Evolutionary conservation across 2,329 filamentous ascomycete genomes (phyloP), one percentile per base, ranked within the genome.

Genomic region (Aphanoascus verrucosus): DNA sequence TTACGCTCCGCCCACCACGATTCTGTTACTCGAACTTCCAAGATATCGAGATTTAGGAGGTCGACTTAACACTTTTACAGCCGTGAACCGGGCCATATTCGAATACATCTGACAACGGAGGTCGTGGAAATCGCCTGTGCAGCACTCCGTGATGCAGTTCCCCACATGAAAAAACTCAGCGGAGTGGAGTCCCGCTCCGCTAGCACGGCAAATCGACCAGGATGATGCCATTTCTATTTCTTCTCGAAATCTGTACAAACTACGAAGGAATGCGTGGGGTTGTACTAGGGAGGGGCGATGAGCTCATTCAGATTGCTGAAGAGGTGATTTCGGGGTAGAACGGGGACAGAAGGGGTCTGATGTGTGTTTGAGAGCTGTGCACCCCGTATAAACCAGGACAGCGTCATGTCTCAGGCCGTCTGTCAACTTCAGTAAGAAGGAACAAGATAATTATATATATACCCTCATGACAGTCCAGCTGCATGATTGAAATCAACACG

Each of bases 281-380:
- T 9, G 23, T 11, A 28, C 9, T 20, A 3, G n/a, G 2, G 23
- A 44, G 41, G 8, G 42, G 17, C n/a, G 8, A 37, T 46, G 49
- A 52, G 41, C 41, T 12, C 15, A 47, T 35, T 7, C n/a, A 11
- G 8, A 9, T 12, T 11, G 12, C 11, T 8, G 19, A 47, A 31
- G 28, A 17, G n/a, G 50, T 40, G 32, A 37, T 47, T 47, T 35
- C 19, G 17, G 17, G 40, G 41, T 15, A 19, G 12, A 2, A 8
- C 32, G 31, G 49, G 49, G 20, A 45, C 49, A 34, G 38, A 35
- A 41, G 23, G 44, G 17, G 49, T 43, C 28, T 43, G 38, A 44
- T 17, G 20, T 43, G 32, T n/a, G 41, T 45, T 37, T 51, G 38
- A 35, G 15, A 51, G 23, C 23, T 28, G 23, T 28, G 23, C 23